Evolutionary conservation across 2,329 filamentous ascomycete genomes (phyloP).

Genomic region (Elsinoe batatas): DNA sequence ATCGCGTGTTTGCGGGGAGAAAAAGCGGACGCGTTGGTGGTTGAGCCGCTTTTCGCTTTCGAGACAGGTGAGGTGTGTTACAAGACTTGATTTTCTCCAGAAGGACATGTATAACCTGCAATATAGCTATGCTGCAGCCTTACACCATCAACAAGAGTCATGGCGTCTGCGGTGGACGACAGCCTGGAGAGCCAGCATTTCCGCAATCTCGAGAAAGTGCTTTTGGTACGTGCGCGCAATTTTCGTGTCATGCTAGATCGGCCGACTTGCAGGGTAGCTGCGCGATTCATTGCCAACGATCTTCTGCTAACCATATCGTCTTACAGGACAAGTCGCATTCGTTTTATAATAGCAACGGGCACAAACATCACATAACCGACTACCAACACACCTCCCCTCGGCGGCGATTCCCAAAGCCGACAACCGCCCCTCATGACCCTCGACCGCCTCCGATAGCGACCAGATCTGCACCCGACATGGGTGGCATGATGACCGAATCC

Average conservation of each 20-base stretch:
- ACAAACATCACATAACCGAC: neutral
- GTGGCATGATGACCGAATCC: slow-evolving; percentile 11
- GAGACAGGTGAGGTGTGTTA: neutral
- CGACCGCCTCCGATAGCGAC: neutral
- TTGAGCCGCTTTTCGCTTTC: too few relatives aligned
- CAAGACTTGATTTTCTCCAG: neutral
- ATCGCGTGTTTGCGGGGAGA: too few relatives aligned
- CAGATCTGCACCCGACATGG: slow-evolving; percentile 8
- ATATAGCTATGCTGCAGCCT: neutral
- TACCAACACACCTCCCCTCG: neutral
- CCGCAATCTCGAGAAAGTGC: neutral
- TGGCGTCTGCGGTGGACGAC: neutral
- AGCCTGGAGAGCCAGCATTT: slow-evolving; percentile 15
- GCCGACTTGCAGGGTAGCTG: neutral
- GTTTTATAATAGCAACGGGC: neutral
- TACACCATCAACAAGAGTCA: neutral
- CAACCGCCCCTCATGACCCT: neutral
- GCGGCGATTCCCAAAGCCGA: neutral
- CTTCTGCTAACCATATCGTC: neutral
- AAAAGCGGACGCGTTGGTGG: too few relatives aligned
- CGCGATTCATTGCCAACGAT: neutral
- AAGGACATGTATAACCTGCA: neutral
- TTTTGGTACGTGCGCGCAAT: slow-evolving; percentile 2
- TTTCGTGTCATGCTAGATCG: neutral
- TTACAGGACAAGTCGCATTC: neutral